Base-by-base conservation (phyloP, 108 stramenopile species). In the Pseudonitzschia multiseries region DNA sequence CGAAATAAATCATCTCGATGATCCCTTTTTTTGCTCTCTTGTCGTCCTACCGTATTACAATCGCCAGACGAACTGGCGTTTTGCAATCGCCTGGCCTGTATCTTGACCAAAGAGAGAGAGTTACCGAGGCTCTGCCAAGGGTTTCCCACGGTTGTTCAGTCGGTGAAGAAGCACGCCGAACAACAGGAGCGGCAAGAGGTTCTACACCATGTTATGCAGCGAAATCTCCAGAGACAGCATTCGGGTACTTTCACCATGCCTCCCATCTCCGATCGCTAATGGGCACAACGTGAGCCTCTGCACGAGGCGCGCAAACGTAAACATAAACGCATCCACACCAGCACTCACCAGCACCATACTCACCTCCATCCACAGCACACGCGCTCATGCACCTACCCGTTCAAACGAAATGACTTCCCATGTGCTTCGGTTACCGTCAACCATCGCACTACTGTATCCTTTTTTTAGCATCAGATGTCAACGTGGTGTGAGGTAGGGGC, bases 41-140 rank as follows among this genome's bases (percentile, higher is more conserved):
- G 22, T 59, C 31, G n/a, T 31, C 57, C 21, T 31, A 0, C 10
- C 21, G 21, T 26, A 10, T 18, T 26, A 28, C 4, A 31, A 59
- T 59, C n/a, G 9, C 12, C 12, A 43, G 64, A 65, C 33, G 64
- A 65, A 41, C 33, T 65, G 64, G 36, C 17, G 10, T 65, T 65
- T 20, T 65, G 64, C 64, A 65, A 65, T 41, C 64, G 64, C 36
- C 24, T 65, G n/a, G 64, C 64, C 41, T 40, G 64, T 42, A 65
- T 65, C 64, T 65, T 65, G 64, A 65, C 33, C 33, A 65, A 43
- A 43, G 33, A 40, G 40, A 65, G 40, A 17, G 64, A 65, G 9
- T 41, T 65, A 21, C 64, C 64, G 15, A 65, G 20, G n/a, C 40
- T 65, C 64, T 65, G 64, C 29, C 64, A 43, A 3, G 22, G 41